Evolutionary conservation across 208 protist genomes (phyloP), one percentile per base, ranked within the genome.

Genomic region (Borovskyia barvae): DNA sequence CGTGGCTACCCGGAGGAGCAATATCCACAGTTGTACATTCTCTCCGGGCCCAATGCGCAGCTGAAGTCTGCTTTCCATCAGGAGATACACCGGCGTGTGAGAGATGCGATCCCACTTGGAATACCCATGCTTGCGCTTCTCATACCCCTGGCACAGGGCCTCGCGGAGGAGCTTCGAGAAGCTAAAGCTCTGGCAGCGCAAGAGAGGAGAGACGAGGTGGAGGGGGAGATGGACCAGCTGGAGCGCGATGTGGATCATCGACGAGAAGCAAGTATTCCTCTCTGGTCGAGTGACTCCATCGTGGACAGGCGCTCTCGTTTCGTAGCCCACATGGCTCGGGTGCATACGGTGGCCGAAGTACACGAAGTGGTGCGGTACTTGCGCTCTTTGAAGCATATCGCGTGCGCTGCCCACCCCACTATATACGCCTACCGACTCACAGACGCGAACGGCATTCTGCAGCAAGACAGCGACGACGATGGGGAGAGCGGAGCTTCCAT

Each of bases 341-440:
- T 94, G n/a, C 40, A 52, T 54, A 79, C 54, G 14, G 53, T 80
- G 2, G 73, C 59, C 17, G 72, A 83, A 9, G 84, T 92, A 40
- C 46, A 55, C 0, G 56, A 76, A 22, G 90, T 92, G 9, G 52
- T 97, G 0, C 1, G 32, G 19, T 62, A 77, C 49, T 70, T 97
- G 12, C 77, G 79, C 14, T 41, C 46, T 4, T 50, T 86, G 28
- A 79, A 73, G 17, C 59, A 75, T 56, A 95, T 97, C 37, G 78
- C 76, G n/a, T 61, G 54, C 35, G 93, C 93, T 0, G 73, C 84
- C 24, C 93, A 97, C 48, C 91, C 91, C 5, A 92, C 97, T 43
- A 98, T 98, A 39, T 90, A 81, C 40, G 95, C 95, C 15, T 98
- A 98, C 65, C 84, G 97, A n/a, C 89, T 97, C 50, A 75, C 53